Conservation (phyloP, 345 rosid species). For the Eucalyptus rudis region DNA sequence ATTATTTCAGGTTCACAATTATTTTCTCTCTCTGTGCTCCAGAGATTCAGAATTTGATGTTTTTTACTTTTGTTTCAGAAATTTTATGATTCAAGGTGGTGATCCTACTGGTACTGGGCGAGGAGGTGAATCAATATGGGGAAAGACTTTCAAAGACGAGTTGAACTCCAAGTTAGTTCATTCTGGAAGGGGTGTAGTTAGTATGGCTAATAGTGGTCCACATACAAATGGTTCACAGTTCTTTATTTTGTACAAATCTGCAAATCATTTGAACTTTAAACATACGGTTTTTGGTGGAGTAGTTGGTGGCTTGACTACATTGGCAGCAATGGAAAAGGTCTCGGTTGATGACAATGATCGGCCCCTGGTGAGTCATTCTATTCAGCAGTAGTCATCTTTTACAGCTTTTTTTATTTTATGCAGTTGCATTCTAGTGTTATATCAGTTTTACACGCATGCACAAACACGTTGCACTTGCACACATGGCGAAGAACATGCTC, state of each 20-base stretch:
- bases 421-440: not conserved
- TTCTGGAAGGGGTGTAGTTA: constrained; percentile 87
- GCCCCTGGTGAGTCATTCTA: constrained; percentile 56
- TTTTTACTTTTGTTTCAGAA: constrained; percentile 20
- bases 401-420: not conserved
- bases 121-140: constrained; percentile 97
- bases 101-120: constrained; percentile 91
- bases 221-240: constrained; percentile 97
- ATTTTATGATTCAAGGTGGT: constrained; percentile 98
- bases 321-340: constrained; percentile 88
- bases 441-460: not conserved
- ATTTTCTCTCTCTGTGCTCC: not conserved
- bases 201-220: constrained; percentile 98
- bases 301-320: constrained; percentile 79
- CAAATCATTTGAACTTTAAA: constrained; percentile 85
- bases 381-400: not conserved
- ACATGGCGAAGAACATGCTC: not conserved
- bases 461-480: not conserved
- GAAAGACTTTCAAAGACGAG: constrained; percentile 93
- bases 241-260: constrained; percentile 95
- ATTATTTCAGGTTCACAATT: not conserved
- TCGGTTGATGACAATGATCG: constrained; percentile 74
- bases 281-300: constrained; percentile 93
- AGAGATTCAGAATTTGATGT: not conserved
- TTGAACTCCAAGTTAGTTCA: constrained; percentile 81